Evolutionary conservation across 768 basidiomycete species (phyloP).

Genomic region (Kwoniella shandongensis): DNA sequence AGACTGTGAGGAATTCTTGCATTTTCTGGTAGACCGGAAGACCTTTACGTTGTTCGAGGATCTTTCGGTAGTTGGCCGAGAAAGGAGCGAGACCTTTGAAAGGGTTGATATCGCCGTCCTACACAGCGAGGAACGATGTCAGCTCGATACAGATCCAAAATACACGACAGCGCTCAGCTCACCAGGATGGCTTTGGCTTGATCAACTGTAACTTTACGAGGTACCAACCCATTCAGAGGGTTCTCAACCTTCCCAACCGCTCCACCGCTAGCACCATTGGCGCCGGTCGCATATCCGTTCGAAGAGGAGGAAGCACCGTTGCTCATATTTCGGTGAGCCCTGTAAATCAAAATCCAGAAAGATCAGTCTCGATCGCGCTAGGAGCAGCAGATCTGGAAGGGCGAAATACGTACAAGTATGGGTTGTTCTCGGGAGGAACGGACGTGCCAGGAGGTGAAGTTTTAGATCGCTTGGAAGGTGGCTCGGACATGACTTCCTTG

Average conservation of each 20-base stretch:
- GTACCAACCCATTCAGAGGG: constrained; percentile 72
- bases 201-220: constrained; percentile 65
- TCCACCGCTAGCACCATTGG: constrained; percentile 19
- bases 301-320: constrained; percentile 10
- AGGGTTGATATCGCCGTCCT: constrained; percentile 81
- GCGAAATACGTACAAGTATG: constrained; percentile 47
- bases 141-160: too few species aligned
- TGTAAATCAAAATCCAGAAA: background rate
- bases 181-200: constrained; percentile 74
- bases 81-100: constrained; percentile 75
- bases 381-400: background rate
- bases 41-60: constrained; percentile 77
- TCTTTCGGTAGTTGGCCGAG: constrained; percentile 77
- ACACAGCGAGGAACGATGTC: background rate
- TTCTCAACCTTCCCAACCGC: constrained; percentile 49
- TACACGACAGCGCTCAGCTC: constrained; percentile 44
- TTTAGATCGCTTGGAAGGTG: constrained; percentile 28
- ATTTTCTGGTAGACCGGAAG: constrained; percentile 90
- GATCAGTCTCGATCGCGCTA: background rate
- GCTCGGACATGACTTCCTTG: constrained; percentile 11
- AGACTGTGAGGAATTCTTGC: constrained; percentile 86
- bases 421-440: constrained; percentile 38
- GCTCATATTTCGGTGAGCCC: constrained; percentile 11
- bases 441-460: constrained; percentile 14
- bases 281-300: constrained; percentile 24